Conservation (phyloP, 179 eudicot genomes). For the Spinacia oleracea region DNA sequence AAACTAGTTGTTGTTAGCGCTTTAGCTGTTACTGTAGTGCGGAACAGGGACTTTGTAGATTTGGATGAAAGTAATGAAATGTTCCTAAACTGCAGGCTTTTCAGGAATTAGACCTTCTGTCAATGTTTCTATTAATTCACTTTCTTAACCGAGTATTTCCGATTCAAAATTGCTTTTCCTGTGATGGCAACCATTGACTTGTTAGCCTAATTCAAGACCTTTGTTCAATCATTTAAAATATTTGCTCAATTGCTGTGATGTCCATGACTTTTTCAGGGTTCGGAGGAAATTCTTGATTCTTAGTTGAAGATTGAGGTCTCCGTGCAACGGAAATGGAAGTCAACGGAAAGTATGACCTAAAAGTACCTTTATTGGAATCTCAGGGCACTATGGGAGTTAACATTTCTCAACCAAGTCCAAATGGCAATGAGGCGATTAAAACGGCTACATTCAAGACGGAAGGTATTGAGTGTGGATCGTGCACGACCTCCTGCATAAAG, state of each 20-base stretch:
- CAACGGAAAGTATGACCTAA: slow-evolving; percentile 51
- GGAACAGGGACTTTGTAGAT: too few relatives aligned
- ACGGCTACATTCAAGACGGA: slow-evolving; percentile 48
- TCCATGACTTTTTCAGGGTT: slow-evolving; percentile 1
- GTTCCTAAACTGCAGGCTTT: too few relatives aligned
- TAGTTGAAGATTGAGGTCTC: slow-evolving; percentile 15
- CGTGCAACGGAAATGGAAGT: slow-evolving; percentile 50
- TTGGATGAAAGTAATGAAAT: too few relatives aligned
- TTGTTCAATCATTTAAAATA: neutral
- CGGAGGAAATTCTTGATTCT: neutral
- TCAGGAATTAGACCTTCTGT: too few relatives aligned
- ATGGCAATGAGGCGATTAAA: slow-evolving; percentile 35
- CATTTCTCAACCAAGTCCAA: slow-evolving; percentile 30
- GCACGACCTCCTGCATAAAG: slow-evolving; percentile 59
- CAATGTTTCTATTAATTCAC: neutral
- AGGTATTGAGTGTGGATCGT: slow-evolving; percentile 79
- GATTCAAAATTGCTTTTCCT: neutral
- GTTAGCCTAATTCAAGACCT: neutral
- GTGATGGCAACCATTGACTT: neutral
- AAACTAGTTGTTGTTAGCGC: too few relatives aligned
- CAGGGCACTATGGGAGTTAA: slow-evolving; percentile 39
- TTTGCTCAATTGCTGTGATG: slow-evolving; percentile 3
- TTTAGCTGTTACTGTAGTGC: too few relatives aligned
- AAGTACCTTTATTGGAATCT: slow-evolving; percentile 53
- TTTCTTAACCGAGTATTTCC: neutral